Evolutionary conservation across 1,284 basidiomycete genomes (phyloP).

Genomic region (Bjerkandera adusta): DNA sequence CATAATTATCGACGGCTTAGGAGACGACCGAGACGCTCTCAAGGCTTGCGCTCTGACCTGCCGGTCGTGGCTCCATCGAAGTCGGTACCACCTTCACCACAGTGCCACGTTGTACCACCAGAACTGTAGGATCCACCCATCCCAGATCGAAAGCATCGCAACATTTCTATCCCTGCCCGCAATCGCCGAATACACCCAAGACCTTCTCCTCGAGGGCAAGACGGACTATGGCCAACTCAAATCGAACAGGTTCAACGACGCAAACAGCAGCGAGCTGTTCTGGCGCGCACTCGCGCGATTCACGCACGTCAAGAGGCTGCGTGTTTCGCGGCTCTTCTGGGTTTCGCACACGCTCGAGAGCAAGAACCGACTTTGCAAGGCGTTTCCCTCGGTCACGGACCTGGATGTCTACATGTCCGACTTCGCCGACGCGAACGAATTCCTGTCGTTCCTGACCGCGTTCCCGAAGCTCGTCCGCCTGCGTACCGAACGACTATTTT

Average conservation of each 20-base stretch:
- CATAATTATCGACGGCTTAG: conserved; percentile 10
- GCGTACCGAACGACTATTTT: conserved; percentile 10
- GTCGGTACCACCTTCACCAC: conserved; percentile 5
- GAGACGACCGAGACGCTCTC: conserved; percentile 3
- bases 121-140: conserved; percentile 11
- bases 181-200: conserved; percentile 7
- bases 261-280: conserved; percentile 7
- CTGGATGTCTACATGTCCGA: conserved; percentile 15
- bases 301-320: conserved; percentile 7
- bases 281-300: conserved; percentile 11
- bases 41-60: conserved; percentile 1
- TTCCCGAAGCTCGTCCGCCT: conserved; percentile 8
- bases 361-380: conserved; percentile 10
- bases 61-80: neutral
- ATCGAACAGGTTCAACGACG: neutral
- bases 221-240: conserved; percentile 9
- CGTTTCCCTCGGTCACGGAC: conserved; percentile 7
- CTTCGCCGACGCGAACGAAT: conserved; percentile 11
- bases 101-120: conserved; percentile 11
- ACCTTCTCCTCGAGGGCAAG: conserved; percentile 12
- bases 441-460: conserved; percentile 13
- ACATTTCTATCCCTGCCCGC: conserved; percentile 4
- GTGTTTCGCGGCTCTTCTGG: conserved; percentile 12
- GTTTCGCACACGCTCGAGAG: conserved; percentile 8
- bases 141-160: conserved; percentile 1